Conservation (phyloP, 305 asterid genomes). For the Withania somnifera region DNA sequence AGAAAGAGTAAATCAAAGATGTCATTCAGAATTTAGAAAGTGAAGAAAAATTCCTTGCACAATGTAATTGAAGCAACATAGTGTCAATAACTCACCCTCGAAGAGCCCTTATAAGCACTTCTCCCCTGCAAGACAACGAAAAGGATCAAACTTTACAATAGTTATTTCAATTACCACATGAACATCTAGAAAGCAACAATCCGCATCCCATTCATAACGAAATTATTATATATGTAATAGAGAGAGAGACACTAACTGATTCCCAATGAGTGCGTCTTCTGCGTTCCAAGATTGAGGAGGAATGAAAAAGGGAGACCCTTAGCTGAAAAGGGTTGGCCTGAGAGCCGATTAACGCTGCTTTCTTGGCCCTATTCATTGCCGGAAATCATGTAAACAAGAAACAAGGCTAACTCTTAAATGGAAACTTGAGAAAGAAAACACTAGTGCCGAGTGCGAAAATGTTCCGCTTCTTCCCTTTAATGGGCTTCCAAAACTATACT, state of each 20-base stretch:
- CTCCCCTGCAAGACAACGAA: slow-evolving; percentile 33
- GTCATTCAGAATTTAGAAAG: too few species aligned
- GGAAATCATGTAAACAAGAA: not conserved
- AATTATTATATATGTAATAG: too few species aligned
- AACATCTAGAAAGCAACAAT: not conserved
- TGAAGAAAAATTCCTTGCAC: not conserved
- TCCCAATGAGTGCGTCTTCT: slow-evolving; percentile 55
- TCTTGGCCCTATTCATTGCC: slow-evolving; percentile 48
- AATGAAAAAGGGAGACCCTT: slow-evolving; percentile 45
- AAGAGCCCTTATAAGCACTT: slow-evolving; percentile 30
- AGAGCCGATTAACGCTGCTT: slow-evolving; percentile 31
- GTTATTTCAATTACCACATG: not conserved
- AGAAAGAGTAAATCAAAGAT: not conserved
- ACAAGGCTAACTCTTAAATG: not conserved
- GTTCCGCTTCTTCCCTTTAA: not conserved
- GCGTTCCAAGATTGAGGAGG: slow-evolving; percentile 61
- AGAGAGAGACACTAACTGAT: slow-evolving; percentile 27
- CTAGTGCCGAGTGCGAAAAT: not conserved
- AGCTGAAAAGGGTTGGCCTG: slow-evolving; percentile 37
- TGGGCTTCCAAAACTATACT: not conserved
- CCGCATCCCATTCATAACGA: too few species aligned
- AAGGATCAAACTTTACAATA: not conserved
- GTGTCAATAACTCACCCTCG: slow-evolving; percentile 28
- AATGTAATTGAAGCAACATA: not conserved
- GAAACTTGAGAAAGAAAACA: not conserved